Evolutionary conservation across 2,329 filamentous ascomycete species (phyloP).

Genomic region (Daldinia sp.): DNA sequence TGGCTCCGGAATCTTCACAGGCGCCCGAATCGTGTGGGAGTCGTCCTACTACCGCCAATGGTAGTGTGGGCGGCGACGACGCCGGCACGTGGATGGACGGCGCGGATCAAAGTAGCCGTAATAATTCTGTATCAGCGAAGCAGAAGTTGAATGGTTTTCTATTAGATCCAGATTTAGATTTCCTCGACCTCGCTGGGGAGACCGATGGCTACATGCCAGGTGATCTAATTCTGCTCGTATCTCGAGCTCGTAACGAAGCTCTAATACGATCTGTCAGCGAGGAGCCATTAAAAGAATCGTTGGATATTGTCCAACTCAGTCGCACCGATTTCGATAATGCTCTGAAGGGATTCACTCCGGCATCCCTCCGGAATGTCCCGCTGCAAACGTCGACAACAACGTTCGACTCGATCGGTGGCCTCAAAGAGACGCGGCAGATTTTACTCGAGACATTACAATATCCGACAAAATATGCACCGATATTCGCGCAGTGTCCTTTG

Average conservation of each 20-base stretch:
- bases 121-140: slow-evolving; percentile 43
- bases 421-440: slow-evolving; percentile 86
- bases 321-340: slow-evolving; percentile 83
- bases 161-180: slow-evolving; percentile 80
- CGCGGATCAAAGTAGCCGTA: slow-evolving; percentile 63
- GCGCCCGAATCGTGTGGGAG: slow-evolving; percentile 55
- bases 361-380: slow-evolving; percentile 92
- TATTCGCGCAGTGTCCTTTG: slow-evolving; percentile 94
- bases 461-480: slow-evolving; percentile 96
- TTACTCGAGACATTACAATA: slow-evolving; percentile 95
- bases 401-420: slow-evolving; percentile 89
- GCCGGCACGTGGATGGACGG: slow-evolving; percentile 79
- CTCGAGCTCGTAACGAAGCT: slow-evolving; percentile 88
- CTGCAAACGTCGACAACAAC: slow-evolving; percentile 92
- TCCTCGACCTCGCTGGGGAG: slow-evolving; percentile 89
- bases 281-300: slow-evolving; percentile 55
- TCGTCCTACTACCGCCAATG: slow-evolving; percentile 65
- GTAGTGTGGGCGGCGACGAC: slow-evolving; percentile 59
- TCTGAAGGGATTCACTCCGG: slow-evolving; percentile 90
- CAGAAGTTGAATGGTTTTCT: slow-evolving; percentile 68
- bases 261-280: slow-evolving; percentile 81
- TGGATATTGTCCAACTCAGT: slow-evolving; percentile 68
- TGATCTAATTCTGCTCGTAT: slow-evolving; percentile 85
- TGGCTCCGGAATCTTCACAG: slow-evolving; percentile 50
- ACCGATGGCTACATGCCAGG: slow-evolving; percentile 99